Base-by-base conservation (phyloP, 2,329 filamentous ascomycete genomes). In the Phyllosticta ampelicida region DNA sequence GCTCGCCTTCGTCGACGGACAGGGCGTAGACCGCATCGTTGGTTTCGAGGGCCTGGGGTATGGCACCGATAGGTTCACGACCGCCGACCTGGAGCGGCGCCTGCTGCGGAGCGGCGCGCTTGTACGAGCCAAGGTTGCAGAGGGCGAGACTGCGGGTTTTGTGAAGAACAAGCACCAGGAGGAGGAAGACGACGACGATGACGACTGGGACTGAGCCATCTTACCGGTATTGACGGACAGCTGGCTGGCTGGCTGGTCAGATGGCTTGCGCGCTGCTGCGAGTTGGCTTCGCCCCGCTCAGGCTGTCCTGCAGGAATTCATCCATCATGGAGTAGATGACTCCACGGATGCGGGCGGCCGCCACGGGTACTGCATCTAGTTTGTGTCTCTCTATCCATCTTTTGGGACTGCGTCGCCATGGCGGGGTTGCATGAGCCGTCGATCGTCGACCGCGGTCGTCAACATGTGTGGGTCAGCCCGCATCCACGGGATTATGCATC, bases 11-110 rank as follows among this genome's bases (percentile, higher is more conserved):
- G 72, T 80, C 20, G 76, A 82, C 63, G 81, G 80, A 8, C 71
- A 79, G 52, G 74, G 76, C 50, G 77, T 77, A 44, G 81, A 83
- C 64, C 73, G 80, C 23, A 79, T 84, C 36, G 73, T 83, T 58
- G 81, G 81, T 1, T 84, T 84, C 62, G 81, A 83, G 63, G 80
- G 80, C 2, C 69, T 84, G 9, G 78, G 79, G 13, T 75, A 76
- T 60, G 78, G 75, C 50, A 68, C 73, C 29, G 79, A 83, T 63
- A 77, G 69, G 3, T 82, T 84, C 63, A 80, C 75, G 1, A 78
- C 78, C 1, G 72, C 75, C 29, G 79, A 82, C 59, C 67, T 84
- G 51, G 81, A 84, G 63, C 72, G 71, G 0, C 70, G 80, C 54
- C 65, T 84, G 36, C 69, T 83, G 51, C 65, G 67, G n/a, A 73